A percentile compares a stretch with the other conserved stretches of the same genome.
phyloP scores from a whole-genome alignment of 192 early-diverging fungal genomes.

The Piromyces sp. region DNA sequence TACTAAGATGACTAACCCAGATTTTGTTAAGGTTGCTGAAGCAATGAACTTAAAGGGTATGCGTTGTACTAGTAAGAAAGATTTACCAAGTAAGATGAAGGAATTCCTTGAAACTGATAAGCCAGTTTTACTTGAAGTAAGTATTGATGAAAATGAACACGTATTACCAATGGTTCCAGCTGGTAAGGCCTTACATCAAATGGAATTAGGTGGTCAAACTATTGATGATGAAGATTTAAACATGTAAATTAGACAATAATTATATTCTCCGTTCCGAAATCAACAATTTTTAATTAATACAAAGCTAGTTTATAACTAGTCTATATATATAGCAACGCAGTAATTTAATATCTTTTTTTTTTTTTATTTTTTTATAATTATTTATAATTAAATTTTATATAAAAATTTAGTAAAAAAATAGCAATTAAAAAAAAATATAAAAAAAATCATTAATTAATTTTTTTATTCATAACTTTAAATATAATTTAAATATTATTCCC shows the following conservation, averaged over 20 bases:
- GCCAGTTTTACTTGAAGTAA: constrained; percentile 81
- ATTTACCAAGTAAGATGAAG: constrained; percentile 67
- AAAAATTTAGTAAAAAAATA: background rate
- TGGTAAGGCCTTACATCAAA: constrained; percentile 81
- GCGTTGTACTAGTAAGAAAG: constrained; percentile 61
- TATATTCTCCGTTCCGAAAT: too few species aligned
- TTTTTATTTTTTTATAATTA: background rate
- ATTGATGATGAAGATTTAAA: background rate
- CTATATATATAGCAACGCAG: background rate
- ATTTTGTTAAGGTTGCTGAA: constrained; percentile 96
- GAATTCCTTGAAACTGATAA: constrained; percentile 70
- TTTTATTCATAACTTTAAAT: too few species aligned
- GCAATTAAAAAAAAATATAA: too few species aligned
- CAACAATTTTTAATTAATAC: too few species aligned
- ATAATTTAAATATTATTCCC: too few species aligned
- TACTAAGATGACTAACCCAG: constrained; percentile 88
- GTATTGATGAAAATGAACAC: constrained; percentile 81
- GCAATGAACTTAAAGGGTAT: constrained; percentile 80
- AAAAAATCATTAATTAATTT: too few species aligned
- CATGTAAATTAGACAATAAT: too few species aligned
- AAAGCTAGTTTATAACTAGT: background rate
- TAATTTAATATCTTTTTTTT: background rate
- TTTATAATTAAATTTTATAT: background rate
- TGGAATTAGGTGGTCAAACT: constrained; percentile 17
- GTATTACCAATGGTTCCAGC: constrained; percentile 96